Base-by-base conservation (phyloP, 148 eudicot genomes). In the Amaranthus palmeri region DNA sequence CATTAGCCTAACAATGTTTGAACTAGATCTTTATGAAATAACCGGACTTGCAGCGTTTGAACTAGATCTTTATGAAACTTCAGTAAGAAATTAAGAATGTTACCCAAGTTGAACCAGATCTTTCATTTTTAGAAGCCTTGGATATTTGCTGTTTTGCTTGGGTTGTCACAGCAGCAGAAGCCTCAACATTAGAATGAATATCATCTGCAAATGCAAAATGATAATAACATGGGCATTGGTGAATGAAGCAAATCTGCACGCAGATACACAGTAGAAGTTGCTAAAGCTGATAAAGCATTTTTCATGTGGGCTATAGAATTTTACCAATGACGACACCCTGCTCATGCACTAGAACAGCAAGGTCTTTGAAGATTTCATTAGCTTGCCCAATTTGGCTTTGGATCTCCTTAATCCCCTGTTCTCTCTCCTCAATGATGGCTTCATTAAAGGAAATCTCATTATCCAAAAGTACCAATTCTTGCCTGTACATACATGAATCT, bases 281-380 rank as follows among this genome's bases (percentile, higher is more conserved):
- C 8, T 51, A 17, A 58, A 62, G 36, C 36, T n/a, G 60, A 46
- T 49, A 25, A 50, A 61, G 51, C 54, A 45, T 43, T 61, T 61
- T 56, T 47, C 45, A 10, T 25, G 51, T 15, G 58, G 66, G 80
- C 44, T 56, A 6, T 53, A 44, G 61, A 14, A 68, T 68, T 76
- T 77, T 85, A 89, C 93, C 93, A 75, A 89, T 87, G 44, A 82
- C 74, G 43, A 83, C 77, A 25, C 91, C 87, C 76, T 87, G 91
- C 73, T 89, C 91, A n/a, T 89, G 86, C 43, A 87, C 86, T 75
- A 89, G 80, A 70, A 87, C 89, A 69, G 89, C 91, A 57, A 89
- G 88, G 81, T 89, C 93, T 78, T 85, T 83, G 79, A 87, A 89
- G 49, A 89, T 87, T 77, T 89, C 93, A 77, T 84, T 89, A 46